A percentile compares a stretch with the other conserved stretches of the same genome.
Conservation (phyloP, 2,329 filamentous ascomycete species). For the Coniosporium tulheliwenetii region DNA sequence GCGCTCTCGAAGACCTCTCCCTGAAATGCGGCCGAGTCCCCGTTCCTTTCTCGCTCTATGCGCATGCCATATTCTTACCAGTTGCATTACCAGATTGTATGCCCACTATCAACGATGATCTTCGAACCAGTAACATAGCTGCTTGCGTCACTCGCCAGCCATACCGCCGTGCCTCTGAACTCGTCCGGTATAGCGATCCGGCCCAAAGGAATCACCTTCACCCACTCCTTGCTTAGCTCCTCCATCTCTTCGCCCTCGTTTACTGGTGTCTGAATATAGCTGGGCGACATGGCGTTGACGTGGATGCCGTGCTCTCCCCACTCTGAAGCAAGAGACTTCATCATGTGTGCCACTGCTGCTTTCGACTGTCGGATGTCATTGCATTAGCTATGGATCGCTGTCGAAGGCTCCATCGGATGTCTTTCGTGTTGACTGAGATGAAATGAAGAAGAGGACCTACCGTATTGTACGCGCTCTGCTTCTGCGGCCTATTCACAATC, state of each 20-base stretch:
- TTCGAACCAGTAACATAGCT: slow-evolving; percentile 57
- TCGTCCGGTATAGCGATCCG: slow-evolving; percentile 22
- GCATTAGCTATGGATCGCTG: background rate
- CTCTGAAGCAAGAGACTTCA: slow-evolving; percentile 17
- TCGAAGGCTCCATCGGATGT: background rate
- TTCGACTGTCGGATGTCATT: slow-evolving; percentile 5
- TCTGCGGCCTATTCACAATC: slow-evolving; percentile 19
- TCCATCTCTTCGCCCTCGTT: slow-evolving; percentile 21
- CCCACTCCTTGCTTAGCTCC: slow-evolving; percentile 15
- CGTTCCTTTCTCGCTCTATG: no score
- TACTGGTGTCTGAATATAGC: slow-evolving; percentile 16
- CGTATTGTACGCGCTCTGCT: slow-evolving; percentile 21
- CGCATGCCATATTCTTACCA: no score
- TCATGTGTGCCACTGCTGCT: slow-evolving; percentile 9
- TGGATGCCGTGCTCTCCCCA: slow-evolving; percentile 20
- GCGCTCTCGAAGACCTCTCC: no score
- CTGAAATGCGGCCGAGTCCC: no score
- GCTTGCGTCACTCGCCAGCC: slow-evolving; percentile 43
- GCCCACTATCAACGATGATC: slow-evolving; percentile 62
- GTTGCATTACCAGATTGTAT: slow-evolving; percentile 15
- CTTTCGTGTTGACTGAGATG: background rate
- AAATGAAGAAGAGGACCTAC: slow-evolving; percentile 7
- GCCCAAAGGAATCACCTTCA: slow-evolving; percentile 19
- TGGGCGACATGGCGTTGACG: slow-evolving; percentile 23
- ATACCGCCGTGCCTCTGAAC: slow-evolving; percentile 17